phyloP scores from a whole-genome alignment of 2,329 filamentous ascomycete genomes.

The Fusarium transvaalense region DNA sequence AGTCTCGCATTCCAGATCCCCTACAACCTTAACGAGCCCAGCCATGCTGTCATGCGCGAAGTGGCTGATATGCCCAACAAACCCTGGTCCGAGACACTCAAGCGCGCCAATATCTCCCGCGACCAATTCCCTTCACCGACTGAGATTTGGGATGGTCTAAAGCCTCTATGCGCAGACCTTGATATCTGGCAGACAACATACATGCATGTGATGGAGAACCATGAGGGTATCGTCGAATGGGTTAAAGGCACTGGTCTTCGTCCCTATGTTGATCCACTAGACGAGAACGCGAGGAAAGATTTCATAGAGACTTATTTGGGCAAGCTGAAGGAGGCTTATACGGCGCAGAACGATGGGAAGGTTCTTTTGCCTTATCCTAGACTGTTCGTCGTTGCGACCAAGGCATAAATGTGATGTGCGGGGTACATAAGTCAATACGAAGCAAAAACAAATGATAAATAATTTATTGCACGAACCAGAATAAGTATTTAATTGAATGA shows the following conservation, averaged over 20 bases:
- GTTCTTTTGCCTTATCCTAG: conserved; percentile 68
- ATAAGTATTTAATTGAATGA: rapidly evolving
- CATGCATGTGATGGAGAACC: conserved; percentile 62
- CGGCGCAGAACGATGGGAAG: conserved; percentile 60
- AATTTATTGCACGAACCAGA: rapidly evolving
- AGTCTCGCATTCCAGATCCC: conserved; percentile 66
- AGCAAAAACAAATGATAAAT: neutral
- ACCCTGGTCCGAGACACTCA: conserved; percentile 54
- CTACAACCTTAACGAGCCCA: conserved; percentile 62
- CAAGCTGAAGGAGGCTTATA: conserved; percentile 60
- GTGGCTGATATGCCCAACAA: conserved; percentile 52
- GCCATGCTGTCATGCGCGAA: conserved; percentile 63
- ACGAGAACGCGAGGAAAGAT: conserved; percentile 53
- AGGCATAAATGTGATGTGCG: neutral
- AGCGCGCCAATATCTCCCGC: conserved; percentile 54
- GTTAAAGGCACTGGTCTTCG: conserved; percentile 68
- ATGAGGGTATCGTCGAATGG: conserved; percentile 69
- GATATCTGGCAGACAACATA: conserved; percentile 69
- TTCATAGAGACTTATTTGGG: conserved; percentile 63
- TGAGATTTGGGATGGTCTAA: conserved; percentile 64
- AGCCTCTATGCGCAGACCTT: conserved; percentile 57
- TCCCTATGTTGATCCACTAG: conserved; percentile 65
- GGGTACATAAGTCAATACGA: rapidly evolving
- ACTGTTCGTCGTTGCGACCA: conserved; percentile 64
- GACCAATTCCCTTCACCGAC: conserved; percentile 62